Conservation (phyloP, 768 basidiomycete species). For the Suillus plorans region DNA sequence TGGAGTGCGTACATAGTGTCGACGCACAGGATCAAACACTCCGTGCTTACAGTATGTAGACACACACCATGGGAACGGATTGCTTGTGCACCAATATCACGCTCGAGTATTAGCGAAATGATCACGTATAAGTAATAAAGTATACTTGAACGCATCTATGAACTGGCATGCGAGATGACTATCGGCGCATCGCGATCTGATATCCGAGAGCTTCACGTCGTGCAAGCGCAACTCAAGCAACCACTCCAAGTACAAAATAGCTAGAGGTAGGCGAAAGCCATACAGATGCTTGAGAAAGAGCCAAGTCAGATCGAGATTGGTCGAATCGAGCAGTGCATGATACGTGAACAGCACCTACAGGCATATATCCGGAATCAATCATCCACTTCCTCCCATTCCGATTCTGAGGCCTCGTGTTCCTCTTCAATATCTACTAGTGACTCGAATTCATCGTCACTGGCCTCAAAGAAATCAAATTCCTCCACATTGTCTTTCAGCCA, state of each 20-base stretch:
- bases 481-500: conserved; percentile 56
- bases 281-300: neutral
- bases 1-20: no score
- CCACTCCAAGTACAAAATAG: neutral
- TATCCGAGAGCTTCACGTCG: neutral
- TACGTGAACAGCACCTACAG: neutral
- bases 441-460: conserved; percentile 46
- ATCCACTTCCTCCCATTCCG: conserved; percentile 8
- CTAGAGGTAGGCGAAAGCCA: neutral
- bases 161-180: neutral
- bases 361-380: neutral
- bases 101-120: neutral
- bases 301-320: neutral
- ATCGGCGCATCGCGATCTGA: neutral
- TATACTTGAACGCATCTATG: neutral
- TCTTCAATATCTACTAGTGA: conserved; percentile 26
- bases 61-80: neutral
- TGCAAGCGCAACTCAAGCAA: neutral
- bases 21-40: no score
- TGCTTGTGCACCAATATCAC: neutral
- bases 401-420: conserved; percentile 1
- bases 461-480: conserved; percentile 55
- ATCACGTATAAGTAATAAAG: conserved; percentile 2
- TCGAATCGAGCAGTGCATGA: neutral
- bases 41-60: no score